These are phyloP conservation scores for Fraxinus latifolia DNA, from an alignment of 305 asterid genomes.

Conservation along the genomic window DNA sequence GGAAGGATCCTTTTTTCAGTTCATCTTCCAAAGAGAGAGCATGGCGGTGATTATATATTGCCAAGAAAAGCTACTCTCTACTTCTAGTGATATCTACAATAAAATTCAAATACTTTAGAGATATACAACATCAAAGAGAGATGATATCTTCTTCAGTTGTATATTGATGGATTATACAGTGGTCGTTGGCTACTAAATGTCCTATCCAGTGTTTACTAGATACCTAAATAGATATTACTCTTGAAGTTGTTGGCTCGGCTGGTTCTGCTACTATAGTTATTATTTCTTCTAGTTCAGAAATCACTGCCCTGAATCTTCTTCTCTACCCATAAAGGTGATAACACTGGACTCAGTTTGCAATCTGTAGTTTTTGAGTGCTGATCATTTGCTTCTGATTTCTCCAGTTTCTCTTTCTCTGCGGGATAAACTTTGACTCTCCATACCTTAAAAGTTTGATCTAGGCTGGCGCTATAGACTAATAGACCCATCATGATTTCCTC, in stretches of 20 bases:
- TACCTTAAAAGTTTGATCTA: constrained; percentile 68
- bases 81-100: not conserved
- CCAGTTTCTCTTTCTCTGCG: constrained; percentile 31
- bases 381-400: constrained; percentile 30
- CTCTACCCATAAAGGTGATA: constrained; percentile 78
- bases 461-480: constrained; percentile 62
- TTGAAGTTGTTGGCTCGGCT: not conserved
- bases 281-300: constrained; percentile 21
- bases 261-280: not conserved
- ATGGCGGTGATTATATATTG: not conserved
- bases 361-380: constrained; percentile 24
- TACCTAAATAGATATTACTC: not conserved
- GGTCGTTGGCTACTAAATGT: not conserved
- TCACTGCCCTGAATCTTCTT: constrained; percentile 53
- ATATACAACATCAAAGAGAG: not conserved
- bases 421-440: constrained; percentile 65
- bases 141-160: not conserved
- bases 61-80: not conserved
- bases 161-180: not conserved
- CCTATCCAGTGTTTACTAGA: not conserved
- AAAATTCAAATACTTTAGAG: not conserved
- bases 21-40: not conserved
- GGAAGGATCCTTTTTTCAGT: not conserved
- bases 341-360: constrained; percentile 51
- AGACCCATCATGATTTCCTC: constrained; percentile 31